A percentile compares a stretch with the other conserved stretches of the same genome.
Conservation (phyloP, 2,329 filamentous ascomycete genomes). For the Alternaria arborescens region DNA sequence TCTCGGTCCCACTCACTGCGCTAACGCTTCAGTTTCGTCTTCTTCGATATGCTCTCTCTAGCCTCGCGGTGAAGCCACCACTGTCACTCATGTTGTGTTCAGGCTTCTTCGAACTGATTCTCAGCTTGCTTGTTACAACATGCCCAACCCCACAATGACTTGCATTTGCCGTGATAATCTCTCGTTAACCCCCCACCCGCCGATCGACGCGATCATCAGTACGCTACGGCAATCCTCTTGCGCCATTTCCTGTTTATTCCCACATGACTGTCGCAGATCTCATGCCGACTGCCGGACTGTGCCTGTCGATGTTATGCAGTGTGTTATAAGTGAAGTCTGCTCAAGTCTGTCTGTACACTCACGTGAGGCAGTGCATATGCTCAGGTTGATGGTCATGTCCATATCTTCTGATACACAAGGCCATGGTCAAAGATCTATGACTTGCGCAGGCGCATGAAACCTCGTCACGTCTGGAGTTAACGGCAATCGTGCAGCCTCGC, state of each 20-base stretch:
- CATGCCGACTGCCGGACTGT: not conserved
- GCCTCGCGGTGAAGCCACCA: not conserved
- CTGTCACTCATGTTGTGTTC: not conserved
- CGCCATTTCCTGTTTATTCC: not conserved
- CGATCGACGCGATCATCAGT: conserved; percentile 22
- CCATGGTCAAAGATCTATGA: no score
- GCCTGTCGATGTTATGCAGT: not conserved
- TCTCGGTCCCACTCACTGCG: not conserved
- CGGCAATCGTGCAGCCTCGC: not conserved
- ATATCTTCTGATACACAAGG: not conserved
- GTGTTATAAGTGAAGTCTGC: not conserved
- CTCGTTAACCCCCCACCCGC: conserved; percentile 7
- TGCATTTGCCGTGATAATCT: not conserved
- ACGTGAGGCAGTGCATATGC: not conserved
- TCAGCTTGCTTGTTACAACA: not conserved
- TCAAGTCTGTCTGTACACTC: not conserved
- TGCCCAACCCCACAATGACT: conserved; percentile 4
- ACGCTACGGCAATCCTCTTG: conserved; percentile 9
- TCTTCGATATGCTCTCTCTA: not conserved
- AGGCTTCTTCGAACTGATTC: not conserved
- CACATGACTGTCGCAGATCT: not conserved
- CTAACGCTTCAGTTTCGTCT: not conserved
- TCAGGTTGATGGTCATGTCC: not conserved
- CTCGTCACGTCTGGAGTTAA: not conserved
- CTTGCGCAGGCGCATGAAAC: not conserved